A percentile compares a stretch with the other conserved stretches of the same genome.
phyloP scores from a whole-genome alignment of 139 green algal species.

The Limnomonas spitsbergensis region DNA sequence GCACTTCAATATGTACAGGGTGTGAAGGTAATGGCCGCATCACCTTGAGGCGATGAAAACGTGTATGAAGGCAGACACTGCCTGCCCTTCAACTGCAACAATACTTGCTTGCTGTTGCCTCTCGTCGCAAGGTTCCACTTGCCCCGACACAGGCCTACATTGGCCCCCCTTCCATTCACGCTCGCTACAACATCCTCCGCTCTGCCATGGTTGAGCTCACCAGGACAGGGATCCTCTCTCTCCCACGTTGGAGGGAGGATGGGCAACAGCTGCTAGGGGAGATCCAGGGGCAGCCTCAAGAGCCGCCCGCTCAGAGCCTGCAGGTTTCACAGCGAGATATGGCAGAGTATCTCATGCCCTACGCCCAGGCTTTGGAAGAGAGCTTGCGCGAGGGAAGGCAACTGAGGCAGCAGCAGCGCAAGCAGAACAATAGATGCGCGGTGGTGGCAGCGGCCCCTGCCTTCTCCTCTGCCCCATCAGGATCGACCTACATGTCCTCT shows the following conservation, averaged over 20 bases:
- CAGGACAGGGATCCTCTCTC: constrained; percentile 49
- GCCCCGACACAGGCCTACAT: constrained; percentile 72
- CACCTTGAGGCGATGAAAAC: too few relatives aligned
- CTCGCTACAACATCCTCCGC: constrained; percentile 75
- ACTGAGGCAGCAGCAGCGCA: neutral
- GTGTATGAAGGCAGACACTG: too few relatives aligned
- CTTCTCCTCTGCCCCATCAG: neutral
- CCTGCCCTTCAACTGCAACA: too few relatives aligned
- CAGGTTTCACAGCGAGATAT: neutral
- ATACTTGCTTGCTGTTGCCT: too few relatives aligned
- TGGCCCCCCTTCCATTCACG: constrained; percentile 61
- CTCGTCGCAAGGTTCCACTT: too few relatives aligned
- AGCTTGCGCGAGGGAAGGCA: neutral
- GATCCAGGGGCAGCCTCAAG: neutral
- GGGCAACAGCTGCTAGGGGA: neutral
- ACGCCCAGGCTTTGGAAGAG: neutral
- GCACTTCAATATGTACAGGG: too few relatives aligned
- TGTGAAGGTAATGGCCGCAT: too few relatives aligned
- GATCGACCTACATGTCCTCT: neutral
- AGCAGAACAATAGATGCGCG: neutral
- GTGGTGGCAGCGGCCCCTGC: neutral
- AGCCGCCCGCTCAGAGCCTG: neutral
- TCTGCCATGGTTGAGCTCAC: constrained; percentile 63
- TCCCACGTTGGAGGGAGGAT: neutral
- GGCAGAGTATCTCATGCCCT: neutral